Conservation (phyloP, 805 yeast genomes). For the Osmozyma mogii region DNA sequence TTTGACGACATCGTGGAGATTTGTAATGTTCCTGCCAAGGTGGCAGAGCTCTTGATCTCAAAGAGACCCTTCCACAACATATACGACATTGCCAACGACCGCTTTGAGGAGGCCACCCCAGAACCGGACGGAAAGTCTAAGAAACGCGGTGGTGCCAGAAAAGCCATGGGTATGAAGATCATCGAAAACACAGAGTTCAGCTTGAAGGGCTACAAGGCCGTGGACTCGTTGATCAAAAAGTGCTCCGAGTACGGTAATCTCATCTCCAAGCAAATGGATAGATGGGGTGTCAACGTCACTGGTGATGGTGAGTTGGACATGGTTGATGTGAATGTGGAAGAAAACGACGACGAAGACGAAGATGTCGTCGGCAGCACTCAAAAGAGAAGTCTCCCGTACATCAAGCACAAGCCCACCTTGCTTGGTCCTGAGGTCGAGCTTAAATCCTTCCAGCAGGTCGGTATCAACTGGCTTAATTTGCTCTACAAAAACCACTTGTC, state of each 20-base stretch:
- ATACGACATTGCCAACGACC: conserved; percentile 49
- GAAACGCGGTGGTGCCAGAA: conserved; percentile 21
- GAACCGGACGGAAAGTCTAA: conserved; percentile 27
- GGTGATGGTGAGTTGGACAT: conserved; percentile 65
- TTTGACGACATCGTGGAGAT: conserved; percentile 73
- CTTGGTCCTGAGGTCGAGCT: conserved; percentile 57
- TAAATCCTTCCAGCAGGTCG: conserved; percentile 93
- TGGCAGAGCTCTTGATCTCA: conserved; percentile 56
- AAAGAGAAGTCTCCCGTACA: conserved; percentile 32
- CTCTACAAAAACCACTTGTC: conserved; percentile 73
- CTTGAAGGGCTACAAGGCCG: conserved; percentile 85
- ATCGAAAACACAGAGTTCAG: conserved; percentile 64
- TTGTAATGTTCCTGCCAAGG: conserved; percentile 57
- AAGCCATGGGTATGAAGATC: conserved; percentile 62
- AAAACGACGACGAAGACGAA: conserved; percentile 26
- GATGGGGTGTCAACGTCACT: conserved; percentile 83
- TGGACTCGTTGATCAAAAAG: conserved; percentile 79
- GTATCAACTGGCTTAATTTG: conserved; percentile 85
- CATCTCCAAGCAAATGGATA: conserved; percentile 63
- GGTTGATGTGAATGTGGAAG: conserved; percentile 39
- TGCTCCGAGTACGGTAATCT: conserved; percentile 72
- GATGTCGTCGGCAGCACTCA: conserved; percentile 21
- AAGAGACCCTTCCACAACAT: conserved; percentile 64
- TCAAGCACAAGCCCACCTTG: conserved; percentile 64
- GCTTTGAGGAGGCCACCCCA: conserved; percentile 29